A percentile compares a stretch with the other conserved stretches of the same genome.
Conservation (phyloP, 257 asterid species). For the Solanum clarkiae region DNA sequence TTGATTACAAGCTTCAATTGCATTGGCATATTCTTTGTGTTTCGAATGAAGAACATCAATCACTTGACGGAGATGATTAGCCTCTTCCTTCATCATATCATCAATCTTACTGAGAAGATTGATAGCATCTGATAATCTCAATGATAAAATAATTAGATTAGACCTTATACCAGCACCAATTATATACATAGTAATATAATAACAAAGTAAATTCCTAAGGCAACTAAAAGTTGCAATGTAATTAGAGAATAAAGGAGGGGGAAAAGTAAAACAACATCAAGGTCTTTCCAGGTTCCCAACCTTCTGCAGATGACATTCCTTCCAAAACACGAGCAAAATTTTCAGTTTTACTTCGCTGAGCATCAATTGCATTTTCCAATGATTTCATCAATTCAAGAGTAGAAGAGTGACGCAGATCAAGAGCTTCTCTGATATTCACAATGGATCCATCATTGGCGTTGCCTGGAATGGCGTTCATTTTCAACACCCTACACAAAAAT, state of each 20-base stretch:
- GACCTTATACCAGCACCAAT: background rate
- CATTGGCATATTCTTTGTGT: slow-evolving; percentile 65
- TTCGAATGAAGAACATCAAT: slow-evolving; percentile 53
- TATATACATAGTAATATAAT: background rate
- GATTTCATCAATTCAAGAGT: slow-evolving; percentile 61
- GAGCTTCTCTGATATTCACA: slow-evolving; percentile 46
- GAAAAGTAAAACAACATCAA: background rate
- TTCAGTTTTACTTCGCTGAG: slow-evolving; percentile 55
- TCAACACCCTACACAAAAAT: slow-evolving; percentile 71
- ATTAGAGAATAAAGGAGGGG: background rate
- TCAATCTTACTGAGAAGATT: slow-evolving; percentile 48
- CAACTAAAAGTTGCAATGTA: background rate
- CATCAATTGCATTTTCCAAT: slow-evolving; percentile 54
- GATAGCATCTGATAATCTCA: slow-evolving; percentile 39
- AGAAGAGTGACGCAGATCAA: slow-evolving; percentile 52
- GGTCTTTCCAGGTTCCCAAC: slow-evolving; percentile 25
- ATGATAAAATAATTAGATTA: background rate
- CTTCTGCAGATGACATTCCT: slow-evolving; percentile 63
- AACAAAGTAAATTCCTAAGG: background rate
- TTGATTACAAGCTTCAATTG: slow-evolving; percentile 48
- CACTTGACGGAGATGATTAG: slow-evolving; percentile 34
- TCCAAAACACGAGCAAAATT: slow-evolving; percentile 38
- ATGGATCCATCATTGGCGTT: slow-evolving; percentile 26
- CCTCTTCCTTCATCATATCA: slow-evolving; percentile 64
- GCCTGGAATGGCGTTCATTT: slow-evolving; percentile 23